phyloP scores from a whole-genome alignment of 1,284 basidiomycete species.

The Ceratobasidium theobromae region DNA sequence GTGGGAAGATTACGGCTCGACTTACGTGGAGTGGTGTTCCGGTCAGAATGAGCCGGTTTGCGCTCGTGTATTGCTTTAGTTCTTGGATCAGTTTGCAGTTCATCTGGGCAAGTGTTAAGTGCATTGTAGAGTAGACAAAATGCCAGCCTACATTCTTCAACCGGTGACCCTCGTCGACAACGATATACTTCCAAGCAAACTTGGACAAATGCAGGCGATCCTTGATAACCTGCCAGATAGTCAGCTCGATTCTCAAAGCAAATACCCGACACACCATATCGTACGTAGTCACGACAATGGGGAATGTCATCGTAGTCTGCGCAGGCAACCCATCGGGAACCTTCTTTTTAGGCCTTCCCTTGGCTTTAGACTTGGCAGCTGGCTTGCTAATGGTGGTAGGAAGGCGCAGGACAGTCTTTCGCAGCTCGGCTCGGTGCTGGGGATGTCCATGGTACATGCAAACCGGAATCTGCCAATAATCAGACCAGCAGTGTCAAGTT shows the following conservation, averaged over 20 bases:
- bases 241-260: not conserved
- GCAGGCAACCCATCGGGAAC: slow-evolving; percentile 6
- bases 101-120: not conserved
- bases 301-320: slow-evolving; percentile 50
- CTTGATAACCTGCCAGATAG: slow-evolving; percentile 59
- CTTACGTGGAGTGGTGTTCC: slow-evolving; percentile 89
- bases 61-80: slow-evolving; percentile 84
- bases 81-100: slow-evolving; percentile 71
- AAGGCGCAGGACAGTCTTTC: slow-evolving; percentile 56
- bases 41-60: slow-evolving; percentile 88
- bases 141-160: slow-evolving; percentile 77
- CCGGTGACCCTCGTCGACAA: slow-evolving; percentile 94
- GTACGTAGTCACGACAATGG: slow-evolving; percentile 87
- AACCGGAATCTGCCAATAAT: slow-evolving; percentile 62
- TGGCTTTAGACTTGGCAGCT: slow-evolving; percentile 16
- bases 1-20: slow-evolving; percentile 31
- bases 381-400: slow-evolving; percentile 38
- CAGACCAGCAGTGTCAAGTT: not conserved
- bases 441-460: slow-evolving; percentile 89
- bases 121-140: not conserved
- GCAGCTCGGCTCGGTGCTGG: slow-evolving; percentile 71
- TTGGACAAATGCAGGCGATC: slow-evolving; percentile 68
- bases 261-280: slow-evolving; percentile 60
- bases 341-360: slow-evolving; percentile 30
- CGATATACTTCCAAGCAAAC: slow-evolving; percentile 88